A percentile compares a stretch with the other conserved stretches of the same genome.
phyloP scores from a whole-genome alignment of 306 rosid species.

The Datisca glomerata region DNA sequence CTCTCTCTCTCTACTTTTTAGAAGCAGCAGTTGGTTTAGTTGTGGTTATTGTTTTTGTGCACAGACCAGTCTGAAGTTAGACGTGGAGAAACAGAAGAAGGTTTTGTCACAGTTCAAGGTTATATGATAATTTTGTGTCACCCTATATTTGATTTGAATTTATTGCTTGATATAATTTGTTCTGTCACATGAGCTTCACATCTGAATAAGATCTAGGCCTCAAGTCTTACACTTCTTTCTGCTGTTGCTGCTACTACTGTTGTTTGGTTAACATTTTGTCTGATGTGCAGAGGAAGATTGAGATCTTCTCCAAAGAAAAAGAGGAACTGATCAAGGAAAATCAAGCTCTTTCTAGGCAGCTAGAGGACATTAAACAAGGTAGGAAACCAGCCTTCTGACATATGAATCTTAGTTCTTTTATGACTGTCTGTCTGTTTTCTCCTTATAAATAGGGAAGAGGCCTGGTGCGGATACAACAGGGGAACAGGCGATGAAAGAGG shows the following conservation, averaged over 20 bases:
- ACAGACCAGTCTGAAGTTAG: slow-evolving; percentile 61
- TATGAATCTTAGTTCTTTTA: slow-evolving; percentile 2
- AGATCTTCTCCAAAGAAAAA: slow-evolving; percentile 45
- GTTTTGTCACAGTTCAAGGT: slow-evolving; percentile 46
- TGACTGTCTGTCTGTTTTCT: too few species aligned
- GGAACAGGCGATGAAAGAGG: slow-evolving; percentile 88
- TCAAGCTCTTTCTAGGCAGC: slow-evolving; percentile 61
- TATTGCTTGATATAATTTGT: neutral
- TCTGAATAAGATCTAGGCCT: too few species aligned
- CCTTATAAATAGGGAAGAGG: slow-evolving; percentile 43
- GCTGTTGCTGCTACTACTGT: neutral
- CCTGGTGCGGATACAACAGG: slow-evolving; percentile 45
- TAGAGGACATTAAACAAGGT: slow-evolving; percentile 90
- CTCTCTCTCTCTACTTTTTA: too few species aligned
- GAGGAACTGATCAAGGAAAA: slow-evolving; percentile 57
- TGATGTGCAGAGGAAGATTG: slow-evolving; percentile 39
- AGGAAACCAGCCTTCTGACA: neutral
- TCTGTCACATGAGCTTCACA: too few species aligned
- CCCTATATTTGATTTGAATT: neutral
- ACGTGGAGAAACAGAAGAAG: slow-evolving; percentile 55
- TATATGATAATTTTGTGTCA: neutral
- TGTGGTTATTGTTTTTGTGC: too few species aligned
- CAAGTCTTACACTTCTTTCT: too few species aligned
- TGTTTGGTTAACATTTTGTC: neutral
- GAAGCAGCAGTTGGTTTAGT: too few species aligned